These are phyloP conservation scores for Sphaerulina vaccinii DNA, from an alignment of 2,329 filamentous ascomycete species.

Conservation along the genomic window DNA sequence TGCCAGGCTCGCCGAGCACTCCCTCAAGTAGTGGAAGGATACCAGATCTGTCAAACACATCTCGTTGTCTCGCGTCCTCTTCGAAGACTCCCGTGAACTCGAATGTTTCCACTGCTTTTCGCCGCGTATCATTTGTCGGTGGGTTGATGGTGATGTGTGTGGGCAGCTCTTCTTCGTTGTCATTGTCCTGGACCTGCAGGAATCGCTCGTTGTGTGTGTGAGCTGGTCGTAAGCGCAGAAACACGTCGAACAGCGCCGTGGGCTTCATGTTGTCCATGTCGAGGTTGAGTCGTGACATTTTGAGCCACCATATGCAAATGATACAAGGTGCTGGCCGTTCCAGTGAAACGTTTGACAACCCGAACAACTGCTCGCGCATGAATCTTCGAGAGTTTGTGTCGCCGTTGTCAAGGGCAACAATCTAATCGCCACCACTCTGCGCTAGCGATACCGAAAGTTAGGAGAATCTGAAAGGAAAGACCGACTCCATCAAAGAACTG, in stretches of 20 bases:
- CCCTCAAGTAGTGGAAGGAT: constrained; percentile 75
- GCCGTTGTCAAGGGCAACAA: constrained; percentile 14
- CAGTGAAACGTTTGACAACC: constrained; percentile 1
- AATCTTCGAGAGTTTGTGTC: neutral
- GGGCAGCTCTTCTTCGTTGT: constrained; percentile 38
- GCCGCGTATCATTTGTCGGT: constrained; percentile 77
- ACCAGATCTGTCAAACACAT: constrained; percentile 79
- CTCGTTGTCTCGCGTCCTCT: constrained; percentile 77
- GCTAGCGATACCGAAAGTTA: no score
- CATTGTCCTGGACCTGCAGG: constrained; percentile 66
- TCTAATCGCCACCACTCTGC: neutral
- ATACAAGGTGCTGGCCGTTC: constrained; percentile 13
- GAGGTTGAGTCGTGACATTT: constrained; percentile 6
- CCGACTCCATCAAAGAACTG: no score
- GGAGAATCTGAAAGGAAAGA: neutral
- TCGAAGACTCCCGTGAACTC: constrained; percentile 92
- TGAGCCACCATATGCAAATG: constrained; percentile 12
- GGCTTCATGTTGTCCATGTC: constrained; percentile 30
- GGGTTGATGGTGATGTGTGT: constrained; percentile 55
- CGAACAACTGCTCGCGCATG: neutral
- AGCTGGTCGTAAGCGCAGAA: constrained; percentile 68
- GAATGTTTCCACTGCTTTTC: constrained; percentile 88
- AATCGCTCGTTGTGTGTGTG: constrained; percentile 61
- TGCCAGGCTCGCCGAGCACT: constrained; percentile 69
- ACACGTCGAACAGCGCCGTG: constrained; percentile 78